Conservation (phyloP, 192 early-diverging fungal genomes). For the Allomyces arbusculus region DNA sequence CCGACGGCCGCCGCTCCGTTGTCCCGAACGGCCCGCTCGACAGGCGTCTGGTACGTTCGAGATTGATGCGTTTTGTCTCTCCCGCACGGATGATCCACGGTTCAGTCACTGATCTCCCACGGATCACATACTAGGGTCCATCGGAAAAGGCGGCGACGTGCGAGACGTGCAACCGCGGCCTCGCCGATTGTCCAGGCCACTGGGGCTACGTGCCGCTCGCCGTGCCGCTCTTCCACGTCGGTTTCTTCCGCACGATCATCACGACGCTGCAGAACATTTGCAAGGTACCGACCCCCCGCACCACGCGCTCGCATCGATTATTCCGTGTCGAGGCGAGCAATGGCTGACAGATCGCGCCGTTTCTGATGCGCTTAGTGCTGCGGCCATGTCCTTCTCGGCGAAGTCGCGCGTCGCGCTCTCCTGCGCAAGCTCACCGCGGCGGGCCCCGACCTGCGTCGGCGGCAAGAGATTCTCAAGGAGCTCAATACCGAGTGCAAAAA, state of each 20-base stretch:
- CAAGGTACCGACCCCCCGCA: conserved; percentile 36
- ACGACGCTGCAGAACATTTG: conserved; percentile 89
- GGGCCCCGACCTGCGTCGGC: conserved; percentile 59
- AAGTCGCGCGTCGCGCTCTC: conserved; percentile 46
- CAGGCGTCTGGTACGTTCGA: conserved; percentile 45
- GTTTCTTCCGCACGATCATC: conserved; percentile 80
- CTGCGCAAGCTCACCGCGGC: conserved; percentile 49
- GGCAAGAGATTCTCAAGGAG: conserved; percentile 55
- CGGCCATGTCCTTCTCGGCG: conserved; percentile 67
- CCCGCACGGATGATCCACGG: background rate
- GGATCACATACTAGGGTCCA: conserved; percentile 22
- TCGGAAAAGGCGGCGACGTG: conserved; percentile 66
- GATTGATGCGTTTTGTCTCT: background rate
- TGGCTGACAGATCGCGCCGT: background rate
- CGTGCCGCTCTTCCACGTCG: conserved; percentile 94
- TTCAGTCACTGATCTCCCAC: background rate
- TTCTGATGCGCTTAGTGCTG: conserved; percentile 37
- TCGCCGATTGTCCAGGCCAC: conserved; percentile 88
- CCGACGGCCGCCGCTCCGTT: conserved; percentile 15
- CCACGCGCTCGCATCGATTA: background rate
- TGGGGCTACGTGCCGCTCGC: conserved; percentile 83
- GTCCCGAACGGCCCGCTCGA: conserved; percentile 79
- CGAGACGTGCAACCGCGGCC: conserved; percentile 70
- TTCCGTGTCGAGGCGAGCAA: conserved; percentile 1
- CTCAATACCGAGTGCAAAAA: conserved; percentile 80